Evolutionary conservation across 108 stramenopile species (phyloP), one percentile per base, ranked within the genome.

Genomic region (Fistulifera solaris): DNA sequence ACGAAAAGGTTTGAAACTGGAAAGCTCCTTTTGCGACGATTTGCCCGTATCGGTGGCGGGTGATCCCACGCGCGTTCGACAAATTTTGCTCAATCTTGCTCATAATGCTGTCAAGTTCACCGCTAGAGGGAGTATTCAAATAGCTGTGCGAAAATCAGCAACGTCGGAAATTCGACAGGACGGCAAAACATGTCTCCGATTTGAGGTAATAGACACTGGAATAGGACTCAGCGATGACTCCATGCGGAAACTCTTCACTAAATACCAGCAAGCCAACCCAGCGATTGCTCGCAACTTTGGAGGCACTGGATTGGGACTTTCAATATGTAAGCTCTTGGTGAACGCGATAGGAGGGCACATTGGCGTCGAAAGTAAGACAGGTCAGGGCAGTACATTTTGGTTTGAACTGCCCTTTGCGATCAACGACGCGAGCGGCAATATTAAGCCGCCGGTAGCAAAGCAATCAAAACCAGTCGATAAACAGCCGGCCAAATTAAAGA

Each of bases 51-150:
- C 14, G 2, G 35, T 62, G 18, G 13, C 45, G 21, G 78, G 78
- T 21, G 78, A 80, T 65, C 78, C 78, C 14, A 75, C 69, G 22
- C 59, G 74, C 17, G 27, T 82, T n/a, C 67, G 73, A 39, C 80
- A 82, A 60, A 63, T 82, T 18, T 31, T 82, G 11, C 44, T 68
- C n/a, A 82, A 77, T 53, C 45, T 82, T 12, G 48, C 77, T n/a
- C 62, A 62, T 40, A 82, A 82, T 55, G 76, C 80, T 6, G 56
- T 77, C 53, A 82, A 82, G 42, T 82, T 82, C 47, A 82, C 80
- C 12, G 31, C 58, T 13, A 6, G 38, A 2, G 77, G 77, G 3
- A 50, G 59, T 16, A 61, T 73, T 18, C 24, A 14, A 5, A 4
- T 66, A 42, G 22, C 67, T 21, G 59, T 40, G 12, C 26, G 31